Evolutionary conservation across 352 stramenopile genomes (phyloP).

Genomic region (Globisporangium barbulae): DNA sequence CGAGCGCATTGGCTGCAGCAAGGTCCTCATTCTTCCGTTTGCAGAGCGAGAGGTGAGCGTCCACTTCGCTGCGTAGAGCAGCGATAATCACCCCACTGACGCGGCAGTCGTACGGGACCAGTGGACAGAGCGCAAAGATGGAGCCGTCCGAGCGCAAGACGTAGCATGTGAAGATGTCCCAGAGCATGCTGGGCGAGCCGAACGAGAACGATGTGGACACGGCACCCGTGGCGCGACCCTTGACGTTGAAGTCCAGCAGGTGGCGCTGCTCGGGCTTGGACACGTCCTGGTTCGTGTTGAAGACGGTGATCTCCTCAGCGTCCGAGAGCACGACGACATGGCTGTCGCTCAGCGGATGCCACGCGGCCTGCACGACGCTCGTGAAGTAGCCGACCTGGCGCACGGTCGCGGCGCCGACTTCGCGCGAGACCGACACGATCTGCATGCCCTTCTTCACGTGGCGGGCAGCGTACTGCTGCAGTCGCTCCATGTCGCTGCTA

Average conservation of each 20-base stretch:
- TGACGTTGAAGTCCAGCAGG: constrained; percentile 43
- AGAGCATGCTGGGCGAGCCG: constrained; percentile 45
- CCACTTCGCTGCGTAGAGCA: constrained; percentile 56
- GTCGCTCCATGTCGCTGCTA: constrained; percentile 29
- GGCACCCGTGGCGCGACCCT: constrained; percentile 24
- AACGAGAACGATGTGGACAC: constrained; percentile 58
- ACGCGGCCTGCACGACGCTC: constrained; percentile 50
- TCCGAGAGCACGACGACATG: constrained; percentile 77
- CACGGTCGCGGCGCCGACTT: constrained; percentile 48
- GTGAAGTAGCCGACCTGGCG: constrained; percentile 57
- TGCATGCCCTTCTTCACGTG: constrained; percentile 15
- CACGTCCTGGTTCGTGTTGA: constrained; percentile 61
- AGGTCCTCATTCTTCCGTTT: constrained; percentile 41
- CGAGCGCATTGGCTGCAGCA: neutral
- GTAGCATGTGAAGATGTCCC: constrained; percentile 78
- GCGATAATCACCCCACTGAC: constrained; percentile 39
- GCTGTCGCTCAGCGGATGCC: constrained; percentile 69
- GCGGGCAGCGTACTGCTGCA: constrained; percentile 21
- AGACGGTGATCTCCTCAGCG: constrained; percentile 69
- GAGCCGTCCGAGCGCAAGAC: constrained; percentile 67
- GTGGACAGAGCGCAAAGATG: constrained; percentile 64
- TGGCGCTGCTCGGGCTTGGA: constrained; percentile 73
- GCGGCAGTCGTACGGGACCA: constrained; percentile 64
- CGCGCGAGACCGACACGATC: constrained; percentile 47
- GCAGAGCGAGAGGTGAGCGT: constrained; percentile 49